Conservation (phyloP, 768 basidiomycete genomes). For the Termitomyces sp. region DNA sequence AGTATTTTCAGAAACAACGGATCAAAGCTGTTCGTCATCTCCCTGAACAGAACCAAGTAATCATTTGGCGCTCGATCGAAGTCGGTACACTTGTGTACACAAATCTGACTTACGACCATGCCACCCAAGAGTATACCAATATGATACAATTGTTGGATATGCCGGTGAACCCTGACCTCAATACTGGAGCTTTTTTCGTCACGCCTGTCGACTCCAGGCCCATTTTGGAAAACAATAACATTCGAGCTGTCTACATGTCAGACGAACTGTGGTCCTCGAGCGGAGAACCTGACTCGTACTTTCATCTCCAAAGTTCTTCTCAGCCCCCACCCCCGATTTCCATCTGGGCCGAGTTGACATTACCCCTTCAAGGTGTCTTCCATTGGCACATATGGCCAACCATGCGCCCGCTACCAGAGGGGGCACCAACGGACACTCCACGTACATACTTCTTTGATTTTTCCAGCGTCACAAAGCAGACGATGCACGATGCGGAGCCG, state of each 20-base stretch:
- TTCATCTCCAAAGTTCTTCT: constrained; percentile 17
- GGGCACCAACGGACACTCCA: constrained; percentile 15
- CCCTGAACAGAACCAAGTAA: constrained; percentile 46
- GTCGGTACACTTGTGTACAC: no score
- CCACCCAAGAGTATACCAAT: no score
- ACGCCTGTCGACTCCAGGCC: not conserved
- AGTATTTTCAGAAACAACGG: constrained; percentile 34
- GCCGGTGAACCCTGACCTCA: no score
- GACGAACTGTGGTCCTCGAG: constrained; percentile 32
- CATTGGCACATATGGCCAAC: constrained; percentile 36
- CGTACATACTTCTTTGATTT: constrained; percentile 18
- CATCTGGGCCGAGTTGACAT: constrained; percentile 28
- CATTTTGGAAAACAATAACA: not conserved
- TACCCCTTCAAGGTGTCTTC: constrained; percentile 24
- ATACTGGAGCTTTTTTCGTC: not conserved
- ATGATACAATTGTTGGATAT: not conserved
- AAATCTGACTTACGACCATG: no score
- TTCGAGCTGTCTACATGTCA: constrained; percentile 33
- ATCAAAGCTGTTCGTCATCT: constrained; percentile 52
- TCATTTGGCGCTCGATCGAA: constrained; percentile 50
- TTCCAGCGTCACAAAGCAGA: constrained; percentile 24
- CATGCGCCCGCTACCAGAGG: no score
- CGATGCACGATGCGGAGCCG: constrained; percentile 1
- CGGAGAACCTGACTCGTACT: constrained; percentile 25
- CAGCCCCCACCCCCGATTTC: constrained; percentile 37